Conservation (phyloP, 495 filamentous ascomycete species). For the Penicillium maclennaniae region DNA sequence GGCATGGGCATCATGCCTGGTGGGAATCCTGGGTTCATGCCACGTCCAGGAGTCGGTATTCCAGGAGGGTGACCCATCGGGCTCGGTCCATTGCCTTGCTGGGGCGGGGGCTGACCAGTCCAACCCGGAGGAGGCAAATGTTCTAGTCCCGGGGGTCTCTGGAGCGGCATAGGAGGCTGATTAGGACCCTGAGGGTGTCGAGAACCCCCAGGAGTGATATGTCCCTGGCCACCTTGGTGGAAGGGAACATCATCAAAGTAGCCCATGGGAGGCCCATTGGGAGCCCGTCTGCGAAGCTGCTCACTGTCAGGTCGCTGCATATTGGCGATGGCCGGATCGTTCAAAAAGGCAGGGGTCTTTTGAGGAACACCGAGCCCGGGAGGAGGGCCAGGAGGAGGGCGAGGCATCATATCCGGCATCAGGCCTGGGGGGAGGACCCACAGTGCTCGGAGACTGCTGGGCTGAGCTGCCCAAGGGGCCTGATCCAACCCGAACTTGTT, state of each 20-base stretch:
- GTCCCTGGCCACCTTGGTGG: conserved; percentile 35
- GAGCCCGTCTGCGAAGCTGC: conserved; percentile 35
- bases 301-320: conserved; percentile 44
- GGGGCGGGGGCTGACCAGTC: conserved; percentile 34
- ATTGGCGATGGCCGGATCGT: conserved; percentile 47
- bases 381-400: conserved; percentile 47
- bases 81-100: conserved; percentile 36
- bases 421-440: conserved; percentile 37
- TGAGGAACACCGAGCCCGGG: conserved; percentile 34
- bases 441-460: conserved; percentile 33
- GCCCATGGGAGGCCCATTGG: conserved; percentile 41
- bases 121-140: conserved; percentile 44
- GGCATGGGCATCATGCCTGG: conserved; percentile 45
- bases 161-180: conserved; percentile 39
- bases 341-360: conserved; percentile 41
- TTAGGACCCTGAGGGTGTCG: conserved; percentile 32
- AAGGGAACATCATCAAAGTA: conserved; percentile 46
- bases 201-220: conserved; percentile 36
- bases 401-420: conserved; percentile 44
- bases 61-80: conserved; percentile 47
- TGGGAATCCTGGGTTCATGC: conserved; percentile 41
- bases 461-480: conserved; percentile 21
- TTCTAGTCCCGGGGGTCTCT: conserved; percentile 49
- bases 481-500: conserved; percentile 42
- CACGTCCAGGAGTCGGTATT: conserved; percentile 38